Evolutionary conservation across 805 yeast genomes (phyloP), one percentile per base, ranked within the genome.

Genomic region (Phaffomyces thermotolerans): DNA sequence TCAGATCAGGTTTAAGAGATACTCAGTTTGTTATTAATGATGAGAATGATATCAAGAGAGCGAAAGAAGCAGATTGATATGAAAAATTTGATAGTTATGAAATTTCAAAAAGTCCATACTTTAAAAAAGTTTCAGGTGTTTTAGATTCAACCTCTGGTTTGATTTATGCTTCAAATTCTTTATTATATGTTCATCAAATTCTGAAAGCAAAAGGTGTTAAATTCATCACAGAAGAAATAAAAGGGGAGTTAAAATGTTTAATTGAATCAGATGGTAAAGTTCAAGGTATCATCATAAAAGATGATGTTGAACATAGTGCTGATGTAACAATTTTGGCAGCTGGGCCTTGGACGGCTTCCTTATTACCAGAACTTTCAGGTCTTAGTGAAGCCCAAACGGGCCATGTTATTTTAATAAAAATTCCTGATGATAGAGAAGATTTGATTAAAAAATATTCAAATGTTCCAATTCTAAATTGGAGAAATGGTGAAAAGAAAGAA

Each of bases 381-480:
- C 53, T 64, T 33, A 60, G 59, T 46, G 69, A 65, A 46, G 72
- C 64, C 0, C 57, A 64, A 14, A 55, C 60, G 8, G 72, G 69
- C 14, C 67, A 65, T 47, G 58, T 68, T n/a, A 42, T 63, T 3
- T 43, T 59, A 18, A 51, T 63, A 43, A 60, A 64, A 44, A 56
- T 68, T 29, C 72, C 73, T 8, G 62, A 59, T 23, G 53, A 59
- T 17, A 54, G 70, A 40, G 49, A 51, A 18, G 68, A 64, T 41
- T 42, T 68, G 34, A 43, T 52, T 14, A 52, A 51, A 6, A 67
- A 67, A 42, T 68, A 67, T 46, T 56, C 60, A 6, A 57, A 64
- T 39, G 60, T 65, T 46, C 70, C 72, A n/a, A 42, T 63, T 35
- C 38, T 62, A 7, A 54, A 50, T 9, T 67, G 71, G 71, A 66